These are phyloP conservation scores for Apophysomyces variabilis DNA, from an alignment of 371 early-diverging fungal species.

Conservation along the genomic window DNA sequence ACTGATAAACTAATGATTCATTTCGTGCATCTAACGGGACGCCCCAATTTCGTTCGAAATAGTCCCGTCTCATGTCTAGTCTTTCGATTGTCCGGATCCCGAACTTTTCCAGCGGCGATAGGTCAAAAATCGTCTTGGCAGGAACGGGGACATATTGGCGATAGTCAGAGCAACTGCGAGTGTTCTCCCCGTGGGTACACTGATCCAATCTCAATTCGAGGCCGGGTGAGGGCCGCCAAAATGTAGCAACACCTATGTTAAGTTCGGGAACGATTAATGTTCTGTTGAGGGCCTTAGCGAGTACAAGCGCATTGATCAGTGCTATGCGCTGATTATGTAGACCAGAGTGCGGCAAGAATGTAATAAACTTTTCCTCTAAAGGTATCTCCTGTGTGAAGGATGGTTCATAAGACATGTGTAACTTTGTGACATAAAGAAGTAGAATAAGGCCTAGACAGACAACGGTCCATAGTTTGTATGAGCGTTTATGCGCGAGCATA, in stretches of 20 bases:
- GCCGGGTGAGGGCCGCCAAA: constrained; percentile 31
- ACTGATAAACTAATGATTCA: constrained; percentile 24
- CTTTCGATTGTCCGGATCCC: constrained; percentile 41
- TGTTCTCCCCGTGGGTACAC: constrained; percentile 6
- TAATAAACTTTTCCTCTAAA: constrained; percentile 43
- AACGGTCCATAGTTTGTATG: constrained; percentile 8
- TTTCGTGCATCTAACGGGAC: constrained; percentile 15
- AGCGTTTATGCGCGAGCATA: constrained; percentile 6
- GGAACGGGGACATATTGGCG: constrained; percentile 30
- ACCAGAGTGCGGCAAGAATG: constrained; percentile 66
- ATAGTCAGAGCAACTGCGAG: constrained; percentile 12
- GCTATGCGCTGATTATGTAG: constrained; percentile 63
- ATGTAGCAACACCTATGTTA: constrained; percentile 42
- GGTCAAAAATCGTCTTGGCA: constrained; percentile 31
- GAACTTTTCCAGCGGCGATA: constrained; percentile 21
- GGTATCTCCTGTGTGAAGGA: background rate
- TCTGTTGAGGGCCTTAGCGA: constrained; percentile 61
- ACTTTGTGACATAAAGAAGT: background rate
- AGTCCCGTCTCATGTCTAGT: constrained; percentile 31
- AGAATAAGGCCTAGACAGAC: background rate
- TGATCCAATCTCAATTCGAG: constrained; percentile 19
- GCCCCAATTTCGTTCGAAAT: constrained; percentile 23
- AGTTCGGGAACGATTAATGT: constrained; percentile 57
- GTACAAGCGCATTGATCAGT: constrained; percentile 58
- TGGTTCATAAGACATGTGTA: background rate